Evolutionary conservation across 805 yeast genomes (phyloP).

Genomic region (Wickerhamomyces bovis): DNA sequence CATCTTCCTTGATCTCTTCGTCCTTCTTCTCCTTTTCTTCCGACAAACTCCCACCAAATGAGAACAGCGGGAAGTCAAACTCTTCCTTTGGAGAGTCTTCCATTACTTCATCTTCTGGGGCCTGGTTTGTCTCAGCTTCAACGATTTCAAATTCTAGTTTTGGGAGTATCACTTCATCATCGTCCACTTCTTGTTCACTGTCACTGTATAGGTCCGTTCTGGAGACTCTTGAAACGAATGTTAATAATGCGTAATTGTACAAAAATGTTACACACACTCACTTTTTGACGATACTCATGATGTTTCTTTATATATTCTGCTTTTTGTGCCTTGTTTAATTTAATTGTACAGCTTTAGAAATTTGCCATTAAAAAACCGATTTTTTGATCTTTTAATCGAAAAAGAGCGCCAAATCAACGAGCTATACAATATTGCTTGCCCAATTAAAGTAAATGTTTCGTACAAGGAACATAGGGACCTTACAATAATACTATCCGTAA

Average conservation of each 20-base stretch:
- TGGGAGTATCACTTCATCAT: conserved; percentile 17
- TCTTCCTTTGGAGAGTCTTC: conserved; percentile 9
- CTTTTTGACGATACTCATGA: conserved; percentile 9
- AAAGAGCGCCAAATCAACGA: too few species aligned
- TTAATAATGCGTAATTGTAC: too few species aligned
- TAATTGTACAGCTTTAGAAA: neutral
- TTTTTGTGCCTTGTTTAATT: too few species aligned
- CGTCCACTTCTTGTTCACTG: conserved; percentile 6
- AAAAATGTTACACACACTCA: neutral
- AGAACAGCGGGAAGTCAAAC: conserved; percentile 25
- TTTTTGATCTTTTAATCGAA: too few species aligned
- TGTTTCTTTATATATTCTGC: too few species aligned
- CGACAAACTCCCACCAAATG: conserved; percentile 13
- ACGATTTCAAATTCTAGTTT: conserved; percentile 23
- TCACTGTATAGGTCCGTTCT: conserved; percentile 18
- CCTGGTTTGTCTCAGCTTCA: neutral
- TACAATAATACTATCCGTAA: too few species aligned
- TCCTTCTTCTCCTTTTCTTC: neutral
- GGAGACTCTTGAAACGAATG: conserved; percentile 15
- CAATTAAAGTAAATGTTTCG: too few species aligned
- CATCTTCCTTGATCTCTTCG: neutral
- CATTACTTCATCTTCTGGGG: conserved; percentile 1
- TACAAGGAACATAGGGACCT: too few species aligned
- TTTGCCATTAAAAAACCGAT: too few species aligned
- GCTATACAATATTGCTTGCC: too few species aligned